These are phyloP conservation scores for Ustilago loliicola DNA, from an alignment of 1,284 basidiomycete genomes.

Conservation along the genomic window DNA sequence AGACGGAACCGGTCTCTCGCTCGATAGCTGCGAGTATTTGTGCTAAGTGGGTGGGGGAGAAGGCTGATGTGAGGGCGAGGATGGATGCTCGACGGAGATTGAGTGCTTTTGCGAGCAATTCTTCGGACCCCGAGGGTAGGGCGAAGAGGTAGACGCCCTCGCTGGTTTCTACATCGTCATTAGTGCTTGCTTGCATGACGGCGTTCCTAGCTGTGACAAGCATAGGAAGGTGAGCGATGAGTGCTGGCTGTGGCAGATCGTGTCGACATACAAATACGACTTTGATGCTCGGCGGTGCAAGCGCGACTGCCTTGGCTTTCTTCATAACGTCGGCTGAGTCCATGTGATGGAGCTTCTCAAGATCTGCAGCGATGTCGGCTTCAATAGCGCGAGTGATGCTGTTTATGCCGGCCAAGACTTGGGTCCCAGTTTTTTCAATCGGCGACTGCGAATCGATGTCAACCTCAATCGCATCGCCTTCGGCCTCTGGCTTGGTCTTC, in stretches of 20 bases:
- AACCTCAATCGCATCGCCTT: not conserved
- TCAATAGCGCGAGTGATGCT: slow-evolving; percentile 45
- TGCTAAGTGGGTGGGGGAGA: not conserved
- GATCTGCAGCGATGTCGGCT: slow-evolving; percentile 23
- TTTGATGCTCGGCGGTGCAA: slow-evolving; percentile 8
- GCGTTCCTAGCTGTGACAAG: slow-evolving; percentile 40
- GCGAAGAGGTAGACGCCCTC: slow-evolving; percentile 26
- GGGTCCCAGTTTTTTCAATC: slow-evolving; percentile 2
- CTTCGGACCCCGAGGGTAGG: slow-evolving; percentile 37
- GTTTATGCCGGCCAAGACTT: slow-evolving; percentile 43
- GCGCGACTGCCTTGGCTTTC: slow-evolving; percentile 12
- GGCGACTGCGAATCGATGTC: slow-evolving; percentile 6
- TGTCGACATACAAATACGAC: slow-evolving; percentile 52
- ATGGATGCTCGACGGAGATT: slow-evolving; percentile 26
- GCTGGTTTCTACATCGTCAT: not conserved
- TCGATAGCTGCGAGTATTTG: slow-evolving; percentile 15
- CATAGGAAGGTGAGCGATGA: slow-evolving; percentile 50
- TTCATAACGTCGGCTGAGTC: not conserved
- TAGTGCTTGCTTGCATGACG: slow-evolving; percentile 11
- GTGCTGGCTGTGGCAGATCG: slow-evolving; percentile 30
- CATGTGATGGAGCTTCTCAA: not conserved
- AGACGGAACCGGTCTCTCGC: slow-evolving; percentile 25
- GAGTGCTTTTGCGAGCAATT: slow-evolving; percentile 29
- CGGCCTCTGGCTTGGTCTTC: not conserved
- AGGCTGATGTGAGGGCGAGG: slow-evolving; percentile 33